Evolutionary conservation across 2,329 filamentous ascomycete genomes (phyloP).

Genomic region (Thielaviopsis populi): DNA sequence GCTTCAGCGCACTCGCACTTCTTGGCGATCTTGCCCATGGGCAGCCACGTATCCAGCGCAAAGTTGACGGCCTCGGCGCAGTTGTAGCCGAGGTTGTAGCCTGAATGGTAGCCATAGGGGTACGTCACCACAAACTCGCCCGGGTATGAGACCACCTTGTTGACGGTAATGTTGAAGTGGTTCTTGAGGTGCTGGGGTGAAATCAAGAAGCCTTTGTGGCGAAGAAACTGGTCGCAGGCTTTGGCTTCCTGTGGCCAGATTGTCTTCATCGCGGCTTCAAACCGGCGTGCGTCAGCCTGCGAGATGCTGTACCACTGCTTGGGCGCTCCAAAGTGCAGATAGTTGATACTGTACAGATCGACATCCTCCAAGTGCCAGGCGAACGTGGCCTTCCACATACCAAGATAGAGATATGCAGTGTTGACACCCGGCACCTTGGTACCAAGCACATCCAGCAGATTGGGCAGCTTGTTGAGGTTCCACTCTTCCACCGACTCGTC

Average conservation of each 20-base stretch:
- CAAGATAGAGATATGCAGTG: constrained; percentile 90
- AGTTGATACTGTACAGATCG: constrained; percentile 98
- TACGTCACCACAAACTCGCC: constrained; percentile 98
- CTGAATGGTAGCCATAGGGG: constrained; percentile 95
- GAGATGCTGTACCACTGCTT: constrained; percentile 99
- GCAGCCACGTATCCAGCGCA: constrained; percentile 84
- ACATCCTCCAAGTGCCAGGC: constrained; percentile 98
- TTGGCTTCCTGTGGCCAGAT: constrained; percentile 94
- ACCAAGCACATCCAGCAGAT: constrained; percentile 82
- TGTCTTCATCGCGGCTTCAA: constrained; percentile 87
- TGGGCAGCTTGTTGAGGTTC: constrained; percentile 92
- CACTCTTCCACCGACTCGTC: constrained; percentile 69
- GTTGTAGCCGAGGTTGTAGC: constrained; percentile 96
- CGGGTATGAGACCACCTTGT: constrained; percentile 87
- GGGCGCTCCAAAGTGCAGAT: constrained; percentile 93
- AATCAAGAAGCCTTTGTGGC: constrained; percentile 94
- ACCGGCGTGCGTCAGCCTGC: constrained; percentile 80
- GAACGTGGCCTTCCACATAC: constrained; percentile 99
- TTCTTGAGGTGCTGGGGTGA: constrained; percentile 76
- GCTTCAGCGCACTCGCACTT: constrained; percentile 93
- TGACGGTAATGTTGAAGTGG: constrained; percentile 89
- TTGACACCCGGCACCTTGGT: constrained; percentile 96
- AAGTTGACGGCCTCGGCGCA: constrained; percentile 99
- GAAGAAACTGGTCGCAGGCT: constrained; percentile 86
- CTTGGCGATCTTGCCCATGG: constrained; percentile 89